Evolutionary conservation across 331 rosid genomes (phyloP).

Genomic region (Malus hybrid): DNA sequence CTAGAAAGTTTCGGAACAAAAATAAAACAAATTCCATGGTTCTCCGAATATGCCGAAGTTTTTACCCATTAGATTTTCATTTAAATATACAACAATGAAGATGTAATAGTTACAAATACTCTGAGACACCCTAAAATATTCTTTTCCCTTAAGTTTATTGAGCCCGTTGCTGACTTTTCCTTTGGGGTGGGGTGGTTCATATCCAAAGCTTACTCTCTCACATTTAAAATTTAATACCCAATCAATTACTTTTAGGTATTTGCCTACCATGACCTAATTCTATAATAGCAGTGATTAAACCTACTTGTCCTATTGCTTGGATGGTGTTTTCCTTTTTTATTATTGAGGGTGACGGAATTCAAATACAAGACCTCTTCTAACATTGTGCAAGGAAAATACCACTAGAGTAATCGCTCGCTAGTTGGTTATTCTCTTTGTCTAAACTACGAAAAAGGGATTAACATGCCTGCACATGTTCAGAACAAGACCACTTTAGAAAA

Average conservation of each 20-base stretch:
- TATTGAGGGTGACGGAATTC: neutral
- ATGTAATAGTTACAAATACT: too few species aligned
- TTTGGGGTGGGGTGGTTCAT: slow-evolving; percentile 1
- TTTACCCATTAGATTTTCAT: too few species aligned
- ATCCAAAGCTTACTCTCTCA: neutral
- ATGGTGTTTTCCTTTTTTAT: neutral
- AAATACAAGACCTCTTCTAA: neutral
- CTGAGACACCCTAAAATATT: too few species aligned
- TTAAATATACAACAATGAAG: neutral
- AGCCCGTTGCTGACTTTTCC: neutral
- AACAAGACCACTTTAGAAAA: too few species aligned
- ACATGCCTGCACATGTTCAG: too few species aligned
- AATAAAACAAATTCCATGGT: neutral
- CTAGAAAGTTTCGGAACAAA: too few species aligned
- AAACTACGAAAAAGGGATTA: too few species aligned
- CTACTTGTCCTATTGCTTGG: neutral
- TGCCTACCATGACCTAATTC: neutral
- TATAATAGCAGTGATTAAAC: neutral
- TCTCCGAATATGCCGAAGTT: fast-evolving
- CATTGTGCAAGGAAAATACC: neutral
- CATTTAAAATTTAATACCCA: neutral
- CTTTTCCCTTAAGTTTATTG: neutral
- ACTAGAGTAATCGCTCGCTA: neutral
- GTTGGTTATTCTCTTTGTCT: neutral
- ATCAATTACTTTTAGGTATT: too few species aligned